Evolutionary conservation across 225 moss, liverwort and hornwort species (phyloP).

Genomic region (Polytrichum formosum): DNA sequence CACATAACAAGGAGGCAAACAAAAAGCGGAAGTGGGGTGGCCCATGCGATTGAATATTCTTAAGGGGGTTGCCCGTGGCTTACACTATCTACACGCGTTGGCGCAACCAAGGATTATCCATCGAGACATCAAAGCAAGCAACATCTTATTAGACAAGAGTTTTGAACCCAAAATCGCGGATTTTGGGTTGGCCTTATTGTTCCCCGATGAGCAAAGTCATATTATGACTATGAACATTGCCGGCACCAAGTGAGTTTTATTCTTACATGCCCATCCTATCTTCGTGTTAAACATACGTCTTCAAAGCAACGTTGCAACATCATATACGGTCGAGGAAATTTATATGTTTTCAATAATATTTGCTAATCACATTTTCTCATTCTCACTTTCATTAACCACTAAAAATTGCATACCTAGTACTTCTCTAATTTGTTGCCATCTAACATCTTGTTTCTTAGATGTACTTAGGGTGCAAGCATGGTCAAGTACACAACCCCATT

Average conservation of each 20-base stretch:
- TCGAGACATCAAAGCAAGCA: conserved; percentile 22
- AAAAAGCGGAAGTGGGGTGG: conserved; percentile 12
- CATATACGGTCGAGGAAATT: not conserved
- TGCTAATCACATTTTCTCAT: no score
- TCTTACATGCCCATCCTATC: not conserved
- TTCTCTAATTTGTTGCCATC: not conserved
- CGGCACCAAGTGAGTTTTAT: conserved; percentile 24
- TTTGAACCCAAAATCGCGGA: conserved; percentile 16
- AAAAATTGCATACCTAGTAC: no score
- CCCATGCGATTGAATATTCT: conserved; percentile 28
- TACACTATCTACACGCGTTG: conserved; percentile 42
- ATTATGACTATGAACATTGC: conserved; percentile 16
- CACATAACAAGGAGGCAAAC: conserved; percentile 11
- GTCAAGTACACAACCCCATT: no score
- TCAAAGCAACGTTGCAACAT: no score
- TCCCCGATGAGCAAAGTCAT: conserved; percentile 20
- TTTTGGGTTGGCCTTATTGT: conserved; percentile 26
- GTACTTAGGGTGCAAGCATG: not conserved
- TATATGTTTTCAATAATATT: not conserved
- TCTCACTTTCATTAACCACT: no score
- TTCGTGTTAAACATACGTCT: not conserved
- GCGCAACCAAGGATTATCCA: conserved; percentile 27
- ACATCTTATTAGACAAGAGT: conserved; percentile 10
- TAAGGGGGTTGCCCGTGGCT: conserved; percentile 37
- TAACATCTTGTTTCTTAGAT: not conserved